A percentile compares a stretch with the other conserved stretches of the same genome.
Evolutionary conservation across 768 basidiomycete species (phyloP).

Genomic region (Mycena belliarum): DNA sequence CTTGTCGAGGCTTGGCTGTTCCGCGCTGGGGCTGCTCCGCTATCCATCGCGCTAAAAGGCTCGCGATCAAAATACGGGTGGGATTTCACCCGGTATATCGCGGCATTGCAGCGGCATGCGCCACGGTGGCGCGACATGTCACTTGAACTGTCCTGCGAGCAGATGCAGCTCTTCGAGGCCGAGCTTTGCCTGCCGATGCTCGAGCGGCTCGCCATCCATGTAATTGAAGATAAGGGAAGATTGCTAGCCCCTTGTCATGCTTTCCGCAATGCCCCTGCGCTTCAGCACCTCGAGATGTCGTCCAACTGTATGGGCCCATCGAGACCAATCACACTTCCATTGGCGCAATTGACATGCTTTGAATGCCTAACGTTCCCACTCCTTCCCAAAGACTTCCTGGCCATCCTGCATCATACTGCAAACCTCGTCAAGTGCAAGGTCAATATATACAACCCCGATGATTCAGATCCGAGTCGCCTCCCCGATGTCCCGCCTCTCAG

Average conservation of each 20-base stretch:
- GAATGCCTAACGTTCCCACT: neutral
- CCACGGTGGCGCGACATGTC: neutral
- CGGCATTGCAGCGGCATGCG: neutral
- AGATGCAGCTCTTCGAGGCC: neutral
- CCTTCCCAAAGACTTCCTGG: neutral
- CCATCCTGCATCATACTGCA: neutral
- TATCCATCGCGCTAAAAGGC: too few relatives aligned
- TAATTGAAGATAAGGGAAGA: neutral
- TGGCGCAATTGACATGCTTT: neutral
- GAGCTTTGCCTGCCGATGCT: conserved; percentile 2
- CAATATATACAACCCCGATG: neutral
- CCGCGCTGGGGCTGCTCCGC: neutral
- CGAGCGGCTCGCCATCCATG: neutral
- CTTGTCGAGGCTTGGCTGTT: conserved; percentile 1
- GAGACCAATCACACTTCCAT: neutral
- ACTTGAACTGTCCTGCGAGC: neutral
- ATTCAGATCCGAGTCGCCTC: neutral
- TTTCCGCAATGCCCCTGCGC: neutral
- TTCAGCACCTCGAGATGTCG: neutral
- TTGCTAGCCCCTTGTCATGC: neutral
- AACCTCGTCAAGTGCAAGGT: neutral
- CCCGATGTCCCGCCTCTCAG: neutral
- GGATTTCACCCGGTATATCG: neutral
- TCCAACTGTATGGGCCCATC: neutral
- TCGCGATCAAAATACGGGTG: too few relatives aligned